Conservation (phyloP, 352 stramenopile genomes). For the Phytophthora nicotianae region DNA sequence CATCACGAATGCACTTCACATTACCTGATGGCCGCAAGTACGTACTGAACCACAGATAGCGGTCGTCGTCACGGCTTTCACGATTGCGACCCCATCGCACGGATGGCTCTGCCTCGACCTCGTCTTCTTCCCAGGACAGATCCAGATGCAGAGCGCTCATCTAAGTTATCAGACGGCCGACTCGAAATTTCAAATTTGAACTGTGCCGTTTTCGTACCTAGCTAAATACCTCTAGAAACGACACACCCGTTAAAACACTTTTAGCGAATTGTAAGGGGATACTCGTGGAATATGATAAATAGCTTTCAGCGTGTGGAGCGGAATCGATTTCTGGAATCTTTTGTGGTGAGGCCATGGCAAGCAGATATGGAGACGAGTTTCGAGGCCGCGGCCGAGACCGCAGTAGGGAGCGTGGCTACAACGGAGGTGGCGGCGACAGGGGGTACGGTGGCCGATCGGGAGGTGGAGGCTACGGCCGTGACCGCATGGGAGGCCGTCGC, state of each 20-base stretch:
- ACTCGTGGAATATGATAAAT: slow-evolving; percentile 3
- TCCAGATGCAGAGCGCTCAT: slow-evolving; percentile 37
- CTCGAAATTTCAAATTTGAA: slow-evolving; percentile 30
- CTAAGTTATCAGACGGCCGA: slow-evolving; percentile 4
- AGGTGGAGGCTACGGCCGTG: slow-evolving; percentile 56
- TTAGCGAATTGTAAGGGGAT: background rate
- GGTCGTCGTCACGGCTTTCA: slow-evolving; percentile 21
- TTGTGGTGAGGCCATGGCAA: slow-evolving; percentile 43
- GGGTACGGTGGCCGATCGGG: slow-evolving; percentile 49
- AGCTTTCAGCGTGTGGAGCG: slow-evolving; percentile 29
- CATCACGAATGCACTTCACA: background rate
- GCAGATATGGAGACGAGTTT: slow-evolving; percentile 78
- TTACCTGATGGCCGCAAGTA: slow-evolving; percentile 61
- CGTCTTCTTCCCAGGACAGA: slow-evolving; percentile 45
- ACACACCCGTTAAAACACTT: background rate
- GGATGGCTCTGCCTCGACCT: slow-evolving; percentile 23
- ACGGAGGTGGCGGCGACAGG: slow-evolving; percentile 33
- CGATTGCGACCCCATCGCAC: slow-evolving; percentile 18
- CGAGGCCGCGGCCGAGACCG: slow-evolving; percentile 69
- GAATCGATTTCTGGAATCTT: slow-evolving; percentile 53
- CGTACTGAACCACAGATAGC: slow-evolving; percentile 76
- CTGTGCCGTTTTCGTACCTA: slow-evolving; percentile 17
- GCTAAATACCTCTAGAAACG: background rate
- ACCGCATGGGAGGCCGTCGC: slow-evolving; percentile 55
- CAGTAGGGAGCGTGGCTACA: slow-evolving; percentile 68